phyloP scores from a whole-genome alignment of 108 stramenopile species.

The Skeletonema tropicum region DNA sequence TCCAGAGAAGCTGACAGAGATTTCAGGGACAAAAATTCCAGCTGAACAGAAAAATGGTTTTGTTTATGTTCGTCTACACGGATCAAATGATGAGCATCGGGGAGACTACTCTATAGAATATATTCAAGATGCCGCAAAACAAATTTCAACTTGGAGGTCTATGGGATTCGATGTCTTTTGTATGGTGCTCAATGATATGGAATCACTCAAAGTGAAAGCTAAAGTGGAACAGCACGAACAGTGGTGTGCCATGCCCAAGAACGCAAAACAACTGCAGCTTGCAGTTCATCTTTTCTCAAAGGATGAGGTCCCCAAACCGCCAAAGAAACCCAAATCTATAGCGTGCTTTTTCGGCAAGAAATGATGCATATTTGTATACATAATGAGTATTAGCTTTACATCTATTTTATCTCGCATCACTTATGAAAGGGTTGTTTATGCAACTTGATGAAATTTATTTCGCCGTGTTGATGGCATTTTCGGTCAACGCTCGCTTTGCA shows the following conservation, averaged over 20 bases:
- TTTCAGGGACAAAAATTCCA: slow-evolving; percentile 7
- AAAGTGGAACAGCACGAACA: slow-evolving; percentile 15
- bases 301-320: slow-evolving; percentile 30
- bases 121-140: slow-evolving; percentile 24
- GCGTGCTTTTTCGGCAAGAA: slow-evolving; percentile 25
- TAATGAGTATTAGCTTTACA: background rate
- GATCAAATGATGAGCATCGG: slow-evolving; percentile 44
- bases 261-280: slow-evolving; percentile 43
- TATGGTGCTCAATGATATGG: slow-evolving; percentile 49
- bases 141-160: slow-evolving; percentile 44
- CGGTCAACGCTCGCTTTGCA: slow-evolving; percentile 24
- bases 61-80: slow-evolving; percentile 45
- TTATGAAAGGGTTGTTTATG: background rate
- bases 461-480: slow-evolving; percentile 14
- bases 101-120: slow-evolving; percentile 40
- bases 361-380: background rate
- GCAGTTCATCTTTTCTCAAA: slow-evolving; percentile 24
- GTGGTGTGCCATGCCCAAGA: slow-evolving; percentile 52
- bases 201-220: slow-evolving; percentile 15
- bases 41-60: slow-evolving; percentile 20
- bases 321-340: slow-evolving; percentile 31
- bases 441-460: slow-evolving; percentile 2
- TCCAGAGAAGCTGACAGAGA: slow-evolving; percentile 25
- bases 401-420: background rate
- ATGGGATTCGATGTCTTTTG: slow-evolving; percentile 37